These are phyloP conservation scores for Verticillium alfalfae DNA, from an alignment of 2,329 filamentous ascomycete species.

Conservation along the genomic window DNA sequence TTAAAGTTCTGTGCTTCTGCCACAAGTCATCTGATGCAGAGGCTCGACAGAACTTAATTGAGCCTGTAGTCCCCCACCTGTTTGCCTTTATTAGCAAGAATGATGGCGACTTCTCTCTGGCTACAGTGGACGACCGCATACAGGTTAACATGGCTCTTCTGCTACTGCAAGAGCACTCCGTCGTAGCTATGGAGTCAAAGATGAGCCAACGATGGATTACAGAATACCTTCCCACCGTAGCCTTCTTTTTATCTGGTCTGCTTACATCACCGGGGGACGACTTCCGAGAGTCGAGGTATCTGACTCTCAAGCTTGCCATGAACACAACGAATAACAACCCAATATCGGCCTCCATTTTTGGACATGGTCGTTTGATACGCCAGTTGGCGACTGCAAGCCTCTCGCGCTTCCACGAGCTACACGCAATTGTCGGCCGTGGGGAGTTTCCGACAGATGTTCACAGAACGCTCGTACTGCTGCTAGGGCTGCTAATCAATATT, in stretches of 20 bases:
- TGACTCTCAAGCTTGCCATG: constrained; percentile 66
- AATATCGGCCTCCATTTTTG: constrained; percentile 63
- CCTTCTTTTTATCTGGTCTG: constrained; percentile 37
- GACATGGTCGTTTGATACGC: constrained; percentile 50
- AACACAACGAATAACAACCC: constrained; percentile 82
- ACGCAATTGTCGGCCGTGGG: constrained; percentile 40
- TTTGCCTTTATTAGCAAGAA: constrained; percentile 11
- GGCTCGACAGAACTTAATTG: constrained; percentile 4
- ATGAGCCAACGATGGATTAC: constrained; percentile 32
- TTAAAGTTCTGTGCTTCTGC: constrained; percentile 48
- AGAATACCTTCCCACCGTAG: constrained; percentile 45
- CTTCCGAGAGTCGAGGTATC: constrained; percentile 33
- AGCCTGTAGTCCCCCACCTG: constrained; percentile 9
- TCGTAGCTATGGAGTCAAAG: constrained; percentile 38
- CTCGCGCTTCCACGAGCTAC: constrained; percentile 40
- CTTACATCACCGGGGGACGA: constrained; percentile 25
- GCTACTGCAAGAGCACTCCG: constrained; percentile 49
- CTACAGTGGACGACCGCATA: background rate
- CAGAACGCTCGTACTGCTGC: constrained; percentile 68
- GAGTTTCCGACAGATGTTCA: constrained; percentile 46
- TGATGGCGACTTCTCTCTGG: background rate
- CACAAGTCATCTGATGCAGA: constrained; percentile 3
- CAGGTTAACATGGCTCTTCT: constrained; percentile 27
- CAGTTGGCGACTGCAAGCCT: constrained; percentile 45
- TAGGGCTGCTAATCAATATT: constrained; percentile 84